Conservation (phyloP, 768 basidiomycete genomes). For the Cyathus striatus region DNA sequence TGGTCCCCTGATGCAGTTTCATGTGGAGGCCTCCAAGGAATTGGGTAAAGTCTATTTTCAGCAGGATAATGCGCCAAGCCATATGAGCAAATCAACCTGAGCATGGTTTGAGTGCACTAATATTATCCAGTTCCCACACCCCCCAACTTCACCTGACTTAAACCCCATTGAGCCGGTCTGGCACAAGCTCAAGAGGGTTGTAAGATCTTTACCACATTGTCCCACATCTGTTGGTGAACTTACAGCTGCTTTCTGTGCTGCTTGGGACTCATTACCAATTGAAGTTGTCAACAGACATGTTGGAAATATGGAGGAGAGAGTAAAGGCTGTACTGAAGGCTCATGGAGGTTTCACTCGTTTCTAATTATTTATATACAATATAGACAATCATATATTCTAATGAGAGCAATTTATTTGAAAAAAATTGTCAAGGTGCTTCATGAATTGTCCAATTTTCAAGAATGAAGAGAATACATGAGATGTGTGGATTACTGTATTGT, state of each 20-base stretch:
- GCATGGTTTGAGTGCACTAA: conserved; percentile 12
- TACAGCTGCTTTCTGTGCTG: conserved; percentile 2
- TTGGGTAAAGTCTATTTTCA: conserved; percentile 6
- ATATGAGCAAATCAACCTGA: conserved; percentile 5
- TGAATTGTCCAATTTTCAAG: no score
- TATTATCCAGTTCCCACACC: conserved; percentile 17
- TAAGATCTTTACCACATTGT: conserved; percentile 6
- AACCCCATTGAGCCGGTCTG: conserved; percentile 22
- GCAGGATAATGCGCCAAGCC: conserved; percentile 9
- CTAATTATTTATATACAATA: background rate
- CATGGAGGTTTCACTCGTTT: conserved; percentile 6
- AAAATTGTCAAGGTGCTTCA: no score
- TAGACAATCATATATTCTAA: background rate
- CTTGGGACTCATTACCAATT: conserved; percentile 9
- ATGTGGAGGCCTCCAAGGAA: background rate
- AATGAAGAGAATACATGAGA: no score
- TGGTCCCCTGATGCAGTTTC: conserved; percentile 7
- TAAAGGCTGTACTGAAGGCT: conserved; percentile 9
- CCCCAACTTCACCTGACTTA: conserved; percentile 19
- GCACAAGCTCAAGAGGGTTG: conserved; percentile 15
- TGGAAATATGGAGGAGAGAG: conserved; percentile 7
- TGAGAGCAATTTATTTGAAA: no score
- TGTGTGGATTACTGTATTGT: no score
- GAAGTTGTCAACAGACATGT: conserved; percentile 10
- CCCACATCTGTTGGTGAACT: conserved; percentile 8